A percentile compares a stretch with the other conserved stretches of the same genome.
Evolutionary conservation across 192 early-diverging fungal genomes (phyloP).

Genomic region (Lunasporangiospora selenospora): DNA sequence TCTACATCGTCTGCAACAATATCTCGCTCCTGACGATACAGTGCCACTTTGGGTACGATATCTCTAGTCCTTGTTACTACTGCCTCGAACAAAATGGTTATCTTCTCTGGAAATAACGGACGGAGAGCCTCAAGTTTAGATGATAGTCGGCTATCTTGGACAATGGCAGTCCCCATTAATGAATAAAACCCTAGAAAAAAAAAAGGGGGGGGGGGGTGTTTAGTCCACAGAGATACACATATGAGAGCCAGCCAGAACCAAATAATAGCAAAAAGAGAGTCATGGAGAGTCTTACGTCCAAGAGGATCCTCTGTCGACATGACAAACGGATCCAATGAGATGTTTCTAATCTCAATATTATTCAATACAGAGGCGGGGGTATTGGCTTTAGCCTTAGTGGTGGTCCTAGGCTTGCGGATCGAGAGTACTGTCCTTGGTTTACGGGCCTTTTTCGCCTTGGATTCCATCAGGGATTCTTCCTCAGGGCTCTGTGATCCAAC

Average conservation of each 20-base stretch:
- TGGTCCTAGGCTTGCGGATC: background rate
- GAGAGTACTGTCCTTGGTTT: too few relatives aligned
- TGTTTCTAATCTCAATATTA: constrained; percentile 33
- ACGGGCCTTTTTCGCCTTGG: too few relatives aligned
- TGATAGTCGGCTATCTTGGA: constrained; percentile 19
- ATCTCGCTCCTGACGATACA: constrained; percentile 1
- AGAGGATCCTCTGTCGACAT: constrained; percentile 6
- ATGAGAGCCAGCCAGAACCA: too few relatives aligned
- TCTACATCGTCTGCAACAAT: background rate
- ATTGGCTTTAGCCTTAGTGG: background rate
- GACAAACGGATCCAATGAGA: constrained; percentile 24
- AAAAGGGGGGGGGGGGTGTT: background rate
- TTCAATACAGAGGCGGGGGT: background rate
- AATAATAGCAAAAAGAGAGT: background rate
- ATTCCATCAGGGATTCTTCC: too few relatives aligned
- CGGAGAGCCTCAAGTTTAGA: constrained; percentile 21
- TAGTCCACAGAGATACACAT: background rate
- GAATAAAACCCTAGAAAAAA: constrained; percentile 14
- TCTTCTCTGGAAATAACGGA: constrained; percentile 8
- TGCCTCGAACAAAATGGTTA: constrained; percentile 25
- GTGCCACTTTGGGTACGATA: constrained; percentile 4
- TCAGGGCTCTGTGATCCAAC: too few relatives aligned
- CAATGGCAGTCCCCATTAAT: constrained; percentile 24
- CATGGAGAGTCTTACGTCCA: constrained; percentile 3
- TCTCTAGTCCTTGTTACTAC: constrained; percentile 5